Evolutionary conservation across 129 eudicot genomes (phyloP).

Genomic region (Ambrosia artemisiifolia): DNA sequence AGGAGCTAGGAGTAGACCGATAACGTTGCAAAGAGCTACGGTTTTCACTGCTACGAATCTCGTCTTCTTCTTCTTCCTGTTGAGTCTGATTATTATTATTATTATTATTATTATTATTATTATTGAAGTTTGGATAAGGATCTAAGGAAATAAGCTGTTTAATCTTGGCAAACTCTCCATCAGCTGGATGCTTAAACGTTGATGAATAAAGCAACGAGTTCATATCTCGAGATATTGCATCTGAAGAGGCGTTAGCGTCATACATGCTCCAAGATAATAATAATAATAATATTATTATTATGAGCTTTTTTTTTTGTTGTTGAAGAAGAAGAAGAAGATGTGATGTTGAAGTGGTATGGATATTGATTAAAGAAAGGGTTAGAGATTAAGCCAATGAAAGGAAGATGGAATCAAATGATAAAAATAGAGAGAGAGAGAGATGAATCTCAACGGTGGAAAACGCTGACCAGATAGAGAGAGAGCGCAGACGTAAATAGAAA

Average conservation of each 20-base stretch:
- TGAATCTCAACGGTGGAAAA: constrained; percentile 29
- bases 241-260: constrained; percentile 35
- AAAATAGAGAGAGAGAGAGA: background rate
- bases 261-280: constrained; percentile 28
- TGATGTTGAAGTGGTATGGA: background rate
- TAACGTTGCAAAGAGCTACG: constrained; percentile 34
- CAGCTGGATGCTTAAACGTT: constrained; percentile 44
- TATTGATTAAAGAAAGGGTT: background rate
- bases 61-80: background rate
- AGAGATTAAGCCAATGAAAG: constrained; percentile 11
- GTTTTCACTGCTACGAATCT: background rate
- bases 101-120: constrained; percentile 5
- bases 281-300: no score
- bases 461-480: background rate
- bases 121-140: constrained; percentile 27
- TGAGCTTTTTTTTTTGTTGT: no score
- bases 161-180: constrained; percentile 42
- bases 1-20: constrained; percentile 74
- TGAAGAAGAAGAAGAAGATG: background rate
- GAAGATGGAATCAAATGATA: constrained; percentile 18
- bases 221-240: constrained; percentile 54
- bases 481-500: constrained; percentile 27
- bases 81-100: background rate
- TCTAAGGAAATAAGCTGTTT: constrained; percentile 43
- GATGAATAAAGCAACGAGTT: constrained; percentile 38